Percentiles rank a stretch among this genome's conserved stretches.
Evolutionary conservation across 805 yeast species (phyloP).

Genomic region (Yamadazyma olivae): DNA sequence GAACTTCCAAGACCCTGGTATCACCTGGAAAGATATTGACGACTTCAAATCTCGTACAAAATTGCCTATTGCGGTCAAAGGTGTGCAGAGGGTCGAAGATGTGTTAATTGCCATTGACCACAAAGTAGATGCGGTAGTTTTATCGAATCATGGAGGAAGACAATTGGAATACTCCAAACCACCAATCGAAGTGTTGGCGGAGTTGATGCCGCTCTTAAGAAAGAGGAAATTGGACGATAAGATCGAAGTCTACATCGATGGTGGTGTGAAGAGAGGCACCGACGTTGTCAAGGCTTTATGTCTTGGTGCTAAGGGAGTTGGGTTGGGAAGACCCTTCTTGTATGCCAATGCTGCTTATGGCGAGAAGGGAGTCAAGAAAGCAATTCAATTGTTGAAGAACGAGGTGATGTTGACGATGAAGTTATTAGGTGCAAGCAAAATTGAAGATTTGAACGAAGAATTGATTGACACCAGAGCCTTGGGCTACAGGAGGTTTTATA

Average conservation of each 20-base stretch:
- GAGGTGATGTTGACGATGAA: conserved; percentile 80
- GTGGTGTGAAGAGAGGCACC: conserved; percentile 68
- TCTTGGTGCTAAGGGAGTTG: conserved; percentile 69
- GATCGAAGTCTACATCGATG: conserved; percentile 58
- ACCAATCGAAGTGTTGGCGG: conserved; percentile 72
- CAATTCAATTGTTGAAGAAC: conserved; percentile 59
- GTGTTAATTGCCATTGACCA: conserved; percentile 67
- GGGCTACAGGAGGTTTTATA: conserved; percentile 20
- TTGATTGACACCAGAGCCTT: conserved; percentile 26
- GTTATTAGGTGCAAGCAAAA: conserved; percentile 63
- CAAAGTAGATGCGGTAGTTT: conserved; percentile 75
- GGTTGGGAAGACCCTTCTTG: conserved; percentile 64
- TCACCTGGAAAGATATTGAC: conserved; percentile 36
- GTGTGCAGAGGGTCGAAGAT: conserved; percentile 82
- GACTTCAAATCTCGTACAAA: conserved; percentile 54
- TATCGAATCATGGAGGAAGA: conserved; percentile 89
- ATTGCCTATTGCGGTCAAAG: conserved; percentile 65
- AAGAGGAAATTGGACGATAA: conserved; percentile 44
- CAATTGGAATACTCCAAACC: conserved; percentile 83
- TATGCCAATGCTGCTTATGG: conserved; percentile 66
- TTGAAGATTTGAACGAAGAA: conserved; percentile 45
- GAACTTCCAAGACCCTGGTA: conserved; percentile 12
- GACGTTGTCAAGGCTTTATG: conserved; percentile 66
- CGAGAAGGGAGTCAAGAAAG: conserved; percentile 59
- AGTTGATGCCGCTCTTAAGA: conserved; percentile 53